Percentiles rank a stretch among this genome's conserved stretches.
Conservation (phyloP, 768 basidiomycete species). For the Butyriboletus loyo region DNA sequence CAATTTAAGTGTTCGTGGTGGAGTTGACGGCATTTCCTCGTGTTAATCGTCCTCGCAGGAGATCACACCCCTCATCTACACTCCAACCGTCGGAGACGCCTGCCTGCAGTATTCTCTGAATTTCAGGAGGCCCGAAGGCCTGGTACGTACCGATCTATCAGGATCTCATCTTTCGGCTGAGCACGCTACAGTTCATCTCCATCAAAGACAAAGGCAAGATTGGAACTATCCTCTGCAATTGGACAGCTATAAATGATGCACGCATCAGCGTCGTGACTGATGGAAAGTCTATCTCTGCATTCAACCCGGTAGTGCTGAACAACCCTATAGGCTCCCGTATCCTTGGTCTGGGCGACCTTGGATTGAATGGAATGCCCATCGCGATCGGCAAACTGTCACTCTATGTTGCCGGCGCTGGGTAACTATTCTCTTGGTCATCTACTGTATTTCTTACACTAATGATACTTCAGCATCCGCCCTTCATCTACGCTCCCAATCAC, state of each 20-base stretch:
- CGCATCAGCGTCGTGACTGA: conserved; percentile 92
- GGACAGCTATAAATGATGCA: conserved; percentile 71
- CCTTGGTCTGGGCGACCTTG: conserved; percentile 82
- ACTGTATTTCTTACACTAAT: background rate
- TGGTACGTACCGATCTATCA: conserved; percentile 40
- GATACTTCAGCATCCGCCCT: conserved; percentile 61
- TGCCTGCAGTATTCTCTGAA: conserved; percentile 81
- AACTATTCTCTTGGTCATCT: conserved; percentile 17
- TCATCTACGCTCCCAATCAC: conserved; percentile 78
- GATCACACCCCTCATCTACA: conserved; percentile 81
- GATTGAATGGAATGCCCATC: conserved; percentile 84
- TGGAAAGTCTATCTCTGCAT: conserved; percentile 41
- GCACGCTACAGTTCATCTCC: conserved; percentile 59
- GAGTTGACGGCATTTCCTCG: background rate
- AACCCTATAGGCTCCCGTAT: conserved; percentile 67
- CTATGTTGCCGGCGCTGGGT: conserved; percentile 90
- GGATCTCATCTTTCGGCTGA: conserved; percentile 2
- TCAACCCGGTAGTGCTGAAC: conserved; percentile 1
- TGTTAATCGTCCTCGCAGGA: conserved; percentile 33
- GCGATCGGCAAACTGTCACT: conserved; percentile 91
- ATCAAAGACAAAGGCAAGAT: conserved; percentile 84
- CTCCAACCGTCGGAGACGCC: conserved; percentile 90
- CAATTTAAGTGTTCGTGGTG: conserved; percentile 46
- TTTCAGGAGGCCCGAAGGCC: conserved; percentile 70
- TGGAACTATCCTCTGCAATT: conserved; percentile 62